Evolutionary conservation across 2,329 filamentous ascomycete genomes (phyloP).

Genomic region (Neocucurbitaria cava): DNA sequence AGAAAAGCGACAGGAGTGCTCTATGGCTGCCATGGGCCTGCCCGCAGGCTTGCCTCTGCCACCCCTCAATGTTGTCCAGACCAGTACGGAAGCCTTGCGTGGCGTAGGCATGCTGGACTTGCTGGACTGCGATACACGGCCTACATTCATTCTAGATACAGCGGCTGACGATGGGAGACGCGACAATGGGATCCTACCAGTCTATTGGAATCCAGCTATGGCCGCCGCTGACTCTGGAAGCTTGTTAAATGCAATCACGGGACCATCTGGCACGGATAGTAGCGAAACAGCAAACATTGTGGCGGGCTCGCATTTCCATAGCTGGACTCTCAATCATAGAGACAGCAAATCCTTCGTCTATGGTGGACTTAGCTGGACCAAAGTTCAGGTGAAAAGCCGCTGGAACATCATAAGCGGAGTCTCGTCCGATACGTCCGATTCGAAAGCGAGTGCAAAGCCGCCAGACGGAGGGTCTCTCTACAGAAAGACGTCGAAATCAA

Average conservation of each 20-base stretch:
- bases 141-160: slow-evolving; percentile 24
- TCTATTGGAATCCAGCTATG: slow-evolving; percentile 34
- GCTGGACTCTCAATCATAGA: slow-evolving; percentile 18
- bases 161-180: neutral
- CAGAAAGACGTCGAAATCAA: slow-evolving; percentile 7
- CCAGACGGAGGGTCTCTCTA: neutral
- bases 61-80: slow-evolving; percentile 2
- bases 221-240: slow-evolving; percentile 9
- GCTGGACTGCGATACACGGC: slow-evolving; percentile 27
- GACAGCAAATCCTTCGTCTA: slow-evolving; percentile 6
- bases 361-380: slow-evolving; percentile 19
- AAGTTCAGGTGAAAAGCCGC: slow-evolving; percentile 17
- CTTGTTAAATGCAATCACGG: slow-evolving; percentile 15
- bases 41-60: slow-evolving; percentile 4
- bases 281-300: neutral
- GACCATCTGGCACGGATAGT: neutral
- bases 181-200: slow-evolving; percentile 1
- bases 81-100: slow-evolving; percentile 11
- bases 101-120: slow-evolving; percentile 27
- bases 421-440: neutral
- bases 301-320: slow-evolving; percentile 17
- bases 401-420: slow-evolving; percentile 33
- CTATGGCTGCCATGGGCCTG: neutral
- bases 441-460: neutral
- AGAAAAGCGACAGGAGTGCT: neutral